Evolutionary conservation across 208 protist genomes (phyloP), one percentile per base, ranked within the genome.

Genomic region (Leishmania guyanensis): DNA sequence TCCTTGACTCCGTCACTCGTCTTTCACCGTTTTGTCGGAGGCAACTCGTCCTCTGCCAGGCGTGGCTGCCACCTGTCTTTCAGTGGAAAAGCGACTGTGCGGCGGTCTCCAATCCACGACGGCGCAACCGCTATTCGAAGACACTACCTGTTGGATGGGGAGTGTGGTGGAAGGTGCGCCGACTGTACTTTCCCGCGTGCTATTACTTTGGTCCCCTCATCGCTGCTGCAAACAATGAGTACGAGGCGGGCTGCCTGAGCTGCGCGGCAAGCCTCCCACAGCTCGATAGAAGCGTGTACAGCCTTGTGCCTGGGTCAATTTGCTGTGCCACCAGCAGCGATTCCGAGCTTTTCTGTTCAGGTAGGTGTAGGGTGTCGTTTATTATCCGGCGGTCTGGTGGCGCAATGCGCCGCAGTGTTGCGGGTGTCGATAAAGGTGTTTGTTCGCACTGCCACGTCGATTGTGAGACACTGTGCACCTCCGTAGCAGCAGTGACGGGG

Each of bases 371-470:
- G 43, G 71, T 86, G 53, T 33, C 68, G 0, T 97, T 93, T 81
- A 95, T 90, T 78, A 86, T 94, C 33, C 81, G 83, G 79, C 90
- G 91, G 12, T 97, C 93, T 16, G 79, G 86, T 46, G 79, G 86
- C 46, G 83, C 88, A 5, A 83, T 94, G 64, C 89, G 93, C 54
- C 86, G 91, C 51, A 87, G 78, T 77, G 85, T 97, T 20, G 81
- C 70, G 26, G 82, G 78, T 54, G 87, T 88, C 1, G 93, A 97
- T 58, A 78, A 84, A 54, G 91, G 93, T 68, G 85, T 93, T 54
- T 97, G 93, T 60, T 77, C 87, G 0, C 50, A 81, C 68, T 97
- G 93, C 80, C 88, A 92, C 56, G 91, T 96, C 1, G 88, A 96
- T 74, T 95, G 93, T 80, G 86, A 92, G 48, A 17, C 71, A 33